Percentiles rank a stretch among this genome's conserved stretches.
phyloP scores from a whole-genome alignment of 2,329 filamentous ascomycete genomes.

The Fusarium incarnatum region DNA sequence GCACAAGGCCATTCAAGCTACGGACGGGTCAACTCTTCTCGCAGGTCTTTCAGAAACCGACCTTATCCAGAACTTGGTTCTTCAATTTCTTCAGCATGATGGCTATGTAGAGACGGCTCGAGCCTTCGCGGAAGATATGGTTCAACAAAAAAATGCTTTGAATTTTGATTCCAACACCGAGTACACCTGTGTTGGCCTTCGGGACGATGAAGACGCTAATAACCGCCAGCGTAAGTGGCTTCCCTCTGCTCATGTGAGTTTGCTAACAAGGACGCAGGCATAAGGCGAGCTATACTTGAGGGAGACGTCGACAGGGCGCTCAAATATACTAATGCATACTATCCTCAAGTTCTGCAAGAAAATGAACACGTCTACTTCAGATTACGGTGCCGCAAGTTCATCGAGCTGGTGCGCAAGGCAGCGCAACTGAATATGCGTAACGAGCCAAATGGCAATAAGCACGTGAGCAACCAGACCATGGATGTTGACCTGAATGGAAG shows the following conservation, averaged over 20 bases:
- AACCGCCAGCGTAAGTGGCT: slow-evolving; percentile 79
- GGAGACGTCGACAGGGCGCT: slow-evolving; percentile 92
- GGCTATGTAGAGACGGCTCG: slow-evolving; percentile 94
- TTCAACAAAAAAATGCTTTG: slow-evolving; percentile 77
- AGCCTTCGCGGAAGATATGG: slow-evolving; percentile 86
- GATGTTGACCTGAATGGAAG: slow-evolving; percentile 65
- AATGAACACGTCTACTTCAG: slow-evolving; percentile 90
- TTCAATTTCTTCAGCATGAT: slow-evolving; percentile 93
- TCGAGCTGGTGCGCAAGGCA: slow-evolving; percentile 88
- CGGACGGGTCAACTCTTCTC: slow-evolving; percentile 70
- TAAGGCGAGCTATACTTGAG: slow-evolving; percentile 86
- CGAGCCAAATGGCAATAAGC: slow-evolving; percentile 58
- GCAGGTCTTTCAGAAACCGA: slow-evolving; percentile 77
- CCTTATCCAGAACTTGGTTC: slow-evolving; percentile 81
- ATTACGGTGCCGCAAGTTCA: slow-evolving; percentile 88
- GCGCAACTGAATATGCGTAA: slow-evolving; percentile 70
- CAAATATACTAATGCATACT: slow-evolving; percentile 81
- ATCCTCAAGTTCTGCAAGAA: slow-evolving; percentile 81
- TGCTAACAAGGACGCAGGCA: slow-evolving; percentile 66
- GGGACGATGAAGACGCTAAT: slow-evolving; percentile 86
- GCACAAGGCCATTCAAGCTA: slow-evolving; percentile 67
- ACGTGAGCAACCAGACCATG: slow-evolving; percentile 61
- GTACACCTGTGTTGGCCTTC: slow-evolving; percentile 71
- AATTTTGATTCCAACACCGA: slow-evolving; percentile 64
- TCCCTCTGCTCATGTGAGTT: neutral